Conservation (phyloP, 257 asterid genomes). For the Solanum arcanum region DNA sequence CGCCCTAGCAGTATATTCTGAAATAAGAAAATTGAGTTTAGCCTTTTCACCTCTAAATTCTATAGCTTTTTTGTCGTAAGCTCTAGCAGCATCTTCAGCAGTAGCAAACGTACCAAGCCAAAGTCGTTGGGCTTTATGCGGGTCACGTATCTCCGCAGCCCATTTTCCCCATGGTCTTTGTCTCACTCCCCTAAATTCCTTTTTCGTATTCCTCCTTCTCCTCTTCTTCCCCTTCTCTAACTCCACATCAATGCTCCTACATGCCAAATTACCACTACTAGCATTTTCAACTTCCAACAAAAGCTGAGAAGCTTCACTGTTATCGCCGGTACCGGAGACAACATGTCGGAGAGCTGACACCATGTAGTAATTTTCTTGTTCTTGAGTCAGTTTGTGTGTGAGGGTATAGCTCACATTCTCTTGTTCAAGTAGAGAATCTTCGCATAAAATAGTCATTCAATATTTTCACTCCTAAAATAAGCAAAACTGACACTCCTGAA, state of each 20-base stretch:
- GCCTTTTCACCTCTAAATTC: conserved; percentile 15
- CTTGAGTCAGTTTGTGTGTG: neutral
- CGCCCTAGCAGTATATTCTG: neutral
- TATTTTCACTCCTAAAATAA: neutral
- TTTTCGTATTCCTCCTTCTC: neutral
- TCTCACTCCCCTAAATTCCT: conserved; percentile 6
- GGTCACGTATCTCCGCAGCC: conserved; percentile 19
- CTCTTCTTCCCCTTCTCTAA: neutral
- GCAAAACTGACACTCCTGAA: neutral
- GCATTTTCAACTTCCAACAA: neutral
- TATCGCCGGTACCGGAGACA: neutral
- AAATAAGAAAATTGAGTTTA: conserved; percentile 3
- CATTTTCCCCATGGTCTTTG: conserved; percentile 8
- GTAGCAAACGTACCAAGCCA: conserved; percentile 16
- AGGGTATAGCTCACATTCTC: neutral
- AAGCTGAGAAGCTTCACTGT: neutral
- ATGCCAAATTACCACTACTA: neutral
- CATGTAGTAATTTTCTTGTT: neutral
- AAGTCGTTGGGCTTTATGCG: neutral
- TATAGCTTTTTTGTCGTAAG: conserved; percentile 10
- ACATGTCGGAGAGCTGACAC: conserved; percentile 12
- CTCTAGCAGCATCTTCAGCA: conserved; percentile 16
- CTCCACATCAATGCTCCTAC: neutral
- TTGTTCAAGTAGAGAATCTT: neutral
- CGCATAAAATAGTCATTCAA: too few species aligned